Conservation (phyloP, 495 filamentous ascomycete species). For the Chlorociboria aeruginascens region DNA sequence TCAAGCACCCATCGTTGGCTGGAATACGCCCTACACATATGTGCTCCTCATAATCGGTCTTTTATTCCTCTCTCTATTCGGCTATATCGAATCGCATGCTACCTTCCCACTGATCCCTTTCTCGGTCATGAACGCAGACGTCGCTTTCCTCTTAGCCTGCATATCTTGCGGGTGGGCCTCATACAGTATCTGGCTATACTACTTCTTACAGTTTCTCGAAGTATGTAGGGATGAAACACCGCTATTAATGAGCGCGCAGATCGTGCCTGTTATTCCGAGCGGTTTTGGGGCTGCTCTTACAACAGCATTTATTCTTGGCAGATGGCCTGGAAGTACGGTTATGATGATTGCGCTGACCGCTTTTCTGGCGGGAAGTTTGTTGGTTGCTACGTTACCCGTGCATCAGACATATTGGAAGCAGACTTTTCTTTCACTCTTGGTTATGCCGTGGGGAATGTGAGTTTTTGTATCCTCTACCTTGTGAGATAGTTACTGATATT, state of each 20-base stretch:
- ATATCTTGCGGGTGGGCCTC: constrained; percentile 46
- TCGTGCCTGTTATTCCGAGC: constrained; percentile 30
- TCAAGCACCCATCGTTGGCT: constrained; percentile 47
- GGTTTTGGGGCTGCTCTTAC: constrained; percentile 37
- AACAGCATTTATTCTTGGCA: constrained; percentile 33
- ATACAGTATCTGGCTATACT: constrained; percentile 53
- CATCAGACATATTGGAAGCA: constrained; percentile 48
- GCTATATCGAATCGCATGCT: constrained; percentile 31
- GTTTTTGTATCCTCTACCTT: not conserved
- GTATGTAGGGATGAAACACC: constrained; percentile 32
- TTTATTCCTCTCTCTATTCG: constrained; percentile 37
- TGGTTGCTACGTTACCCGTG: constrained; percentile 36
- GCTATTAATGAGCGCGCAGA: constrained; percentile 35
- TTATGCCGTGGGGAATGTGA: constrained; percentile 47
- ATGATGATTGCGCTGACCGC: constrained; percentile 38
- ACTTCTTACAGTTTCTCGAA: constrained; percentile 43
- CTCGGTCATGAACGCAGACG: constrained; percentile 33
- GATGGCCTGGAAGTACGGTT: constrained; percentile 31
- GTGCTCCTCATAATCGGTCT: constrained; percentile 44
- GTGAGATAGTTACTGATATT: not conserved
- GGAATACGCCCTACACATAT: constrained; percentile 41
- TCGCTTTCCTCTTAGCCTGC: constrained; percentile 41
- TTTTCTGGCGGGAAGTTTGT: constrained; percentile 32
- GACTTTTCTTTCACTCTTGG: constrained; percentile 41
- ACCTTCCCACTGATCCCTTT: constrained; percentile 42